phyloP scores from a whole-genome alignment of 371 early-diverging fungal genomes.

The Actinomucor elegans region DNA sequence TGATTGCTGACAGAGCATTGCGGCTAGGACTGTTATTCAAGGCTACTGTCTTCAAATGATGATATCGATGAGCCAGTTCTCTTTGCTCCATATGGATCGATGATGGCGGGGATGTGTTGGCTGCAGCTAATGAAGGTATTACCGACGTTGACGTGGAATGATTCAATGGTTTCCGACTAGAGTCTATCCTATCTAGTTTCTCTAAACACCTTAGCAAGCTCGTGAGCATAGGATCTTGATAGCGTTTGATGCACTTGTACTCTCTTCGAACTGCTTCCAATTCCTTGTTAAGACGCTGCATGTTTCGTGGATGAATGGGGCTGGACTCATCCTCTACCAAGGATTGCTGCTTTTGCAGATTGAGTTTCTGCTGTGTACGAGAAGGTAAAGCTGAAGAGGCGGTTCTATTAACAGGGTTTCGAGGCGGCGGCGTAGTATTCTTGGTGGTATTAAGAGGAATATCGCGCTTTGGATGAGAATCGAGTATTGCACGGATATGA shows the following conservation, averaged over 20 bases:
- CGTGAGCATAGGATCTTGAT: slow-evolving; percentile 42
- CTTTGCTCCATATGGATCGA: slow-evolving; percentile 26
- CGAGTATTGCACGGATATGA: not conserved
- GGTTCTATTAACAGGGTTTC: not conserved
- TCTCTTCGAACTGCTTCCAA: slow-evolving; percentile 48
- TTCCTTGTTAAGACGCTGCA: slow-evolving; percentile 50
- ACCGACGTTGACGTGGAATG: not conserved
- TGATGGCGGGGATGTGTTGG: slow-evolving; percentile 1
- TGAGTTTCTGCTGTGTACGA: slow-evolving; percentile 55
- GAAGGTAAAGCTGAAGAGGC: slow-evolving; percentile 18
- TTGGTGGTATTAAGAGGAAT: not conserved
- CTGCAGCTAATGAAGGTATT: not conserved
- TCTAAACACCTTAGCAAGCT: slow-evolving; percentile 32
- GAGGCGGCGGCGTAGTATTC: not conserved
- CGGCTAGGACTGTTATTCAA: not conserved
- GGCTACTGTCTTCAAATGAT: slow-evolving; percentile 19
- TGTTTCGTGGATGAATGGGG: slow-evolving; percentile 49
- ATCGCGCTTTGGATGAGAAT: not conserved
- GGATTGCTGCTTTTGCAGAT: slow-evolving; percentile 51
- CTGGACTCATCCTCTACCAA: slow-evolving; percentile 50
- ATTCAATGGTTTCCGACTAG: not conserved
- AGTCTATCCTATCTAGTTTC: not conserved
- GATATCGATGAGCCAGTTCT: slow-evolving; percentile 21
- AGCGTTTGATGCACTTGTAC: slow-evolving; percentile 34
- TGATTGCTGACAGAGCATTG: no score